Evolutionary conservation across 2,329 filamentous ascomycete species (phyloP).

Genomic region (Talaromyces sp.): DNA sequence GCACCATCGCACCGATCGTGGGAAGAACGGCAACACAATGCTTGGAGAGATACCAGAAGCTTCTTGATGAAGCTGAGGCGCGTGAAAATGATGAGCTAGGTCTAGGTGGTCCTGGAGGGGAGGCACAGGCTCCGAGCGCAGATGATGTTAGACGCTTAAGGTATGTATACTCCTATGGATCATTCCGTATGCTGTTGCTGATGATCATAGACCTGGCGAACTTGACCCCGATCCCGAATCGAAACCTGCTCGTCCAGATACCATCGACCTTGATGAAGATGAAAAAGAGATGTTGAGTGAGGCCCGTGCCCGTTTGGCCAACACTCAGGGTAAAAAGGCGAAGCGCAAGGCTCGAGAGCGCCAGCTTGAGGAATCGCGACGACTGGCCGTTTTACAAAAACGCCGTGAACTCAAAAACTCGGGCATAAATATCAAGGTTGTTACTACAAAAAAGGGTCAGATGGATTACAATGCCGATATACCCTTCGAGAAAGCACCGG

Average conservation of each 20-base stretch:
- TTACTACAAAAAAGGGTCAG: slow-evolving; percentile 85
- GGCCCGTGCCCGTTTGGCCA: slow-evolving; percentile 90
- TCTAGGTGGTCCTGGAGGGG: slow-evolving; percentile 79
- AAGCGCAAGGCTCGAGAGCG: slow-evolving; percentile 95
- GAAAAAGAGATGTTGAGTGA: slow-evolving; percentile 99
- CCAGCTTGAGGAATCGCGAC: slow-evolving; percentile 89
- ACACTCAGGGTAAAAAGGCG: slow-evolving; percentile 98
- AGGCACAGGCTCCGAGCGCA: slow-evolving; percentile 81
- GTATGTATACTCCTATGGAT: slow-evolving; percentile 25
- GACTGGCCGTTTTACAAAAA: slow-evolving; percentile 88
- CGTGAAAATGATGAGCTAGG: slow-evolving; percentile 77
- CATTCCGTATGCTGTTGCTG: slow-evolving; percentile 19
- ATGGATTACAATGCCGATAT: slow-evolving; percentile 99
- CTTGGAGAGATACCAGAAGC: slow-evolving; percentile 91
- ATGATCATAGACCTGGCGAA: slow-evolving; percentile 67
- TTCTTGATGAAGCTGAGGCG: slow-evolving; percentile 92
- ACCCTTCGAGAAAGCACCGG: slow-evolving; percentile 90
- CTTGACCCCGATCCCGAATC: slow-evolving; percentile 96
- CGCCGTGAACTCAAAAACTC: slow-evolving; percentile 94
- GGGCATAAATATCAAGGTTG: slow-evolving; percentile 96
- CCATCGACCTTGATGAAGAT: slow-evolving; percentile 96
- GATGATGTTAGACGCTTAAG: slow-evolving; percentile 86
- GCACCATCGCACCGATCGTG: slow-evolving; percentile 94
- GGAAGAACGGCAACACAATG: slow-evolving; percentile 96
- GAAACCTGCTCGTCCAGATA: slow-evolving; percentile 91